Base-by-base conservation (phyloP, 306 rosid genomes). In the Cicer cuneatum region DNA sequence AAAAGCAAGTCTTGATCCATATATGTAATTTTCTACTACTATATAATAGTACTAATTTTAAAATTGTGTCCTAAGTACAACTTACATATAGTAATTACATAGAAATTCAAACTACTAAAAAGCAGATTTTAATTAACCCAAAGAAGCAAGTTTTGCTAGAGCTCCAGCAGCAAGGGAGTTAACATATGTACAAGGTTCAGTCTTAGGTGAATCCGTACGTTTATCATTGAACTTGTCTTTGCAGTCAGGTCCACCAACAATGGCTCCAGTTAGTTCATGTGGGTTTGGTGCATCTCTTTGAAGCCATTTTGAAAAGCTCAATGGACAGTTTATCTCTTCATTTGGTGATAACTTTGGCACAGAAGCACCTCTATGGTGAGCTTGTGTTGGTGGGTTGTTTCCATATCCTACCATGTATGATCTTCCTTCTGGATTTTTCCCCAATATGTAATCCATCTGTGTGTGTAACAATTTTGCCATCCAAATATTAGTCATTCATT, bases 361-460 rank as follows among this genome's bases (percentile, higher is more conserved):
- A 0, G 97, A 94, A 0, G 97, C 92, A 0, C 99, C 97, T 56
- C 99, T 86, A 24, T 94, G 97, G 79, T 94, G 98, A 10, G 98
- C 89, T 66, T 90, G 97, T 10, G 3, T 53, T 39, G 96, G 97
- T 5, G 98, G 83, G 60, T 87, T 84, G 39, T 39, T 72, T 5
- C 98, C 98, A 38, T 80, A 91, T 14, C 94, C 98, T 1, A 93
- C 98, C 97, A 93, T 93, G 76, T 85, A 89, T 0, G 98, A 93
- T 72, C 92, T 82, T 29, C 78, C 83, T 29, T 53, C 73, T 0
- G 98, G 98, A 78, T 93, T 93, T 4, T 54, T 8, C 9, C 98
- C 98, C 48, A 93, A 71, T 7, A 93, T 7, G 79, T 89, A 89
- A 83, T 93, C 98, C 72, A 93, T 83, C 89, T 93, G 86, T 47